Evolutionary conservation across 2,329 filamentous ascomycete species (phyloP).

Genomic region (Trichoderma asperellum): DNA sequence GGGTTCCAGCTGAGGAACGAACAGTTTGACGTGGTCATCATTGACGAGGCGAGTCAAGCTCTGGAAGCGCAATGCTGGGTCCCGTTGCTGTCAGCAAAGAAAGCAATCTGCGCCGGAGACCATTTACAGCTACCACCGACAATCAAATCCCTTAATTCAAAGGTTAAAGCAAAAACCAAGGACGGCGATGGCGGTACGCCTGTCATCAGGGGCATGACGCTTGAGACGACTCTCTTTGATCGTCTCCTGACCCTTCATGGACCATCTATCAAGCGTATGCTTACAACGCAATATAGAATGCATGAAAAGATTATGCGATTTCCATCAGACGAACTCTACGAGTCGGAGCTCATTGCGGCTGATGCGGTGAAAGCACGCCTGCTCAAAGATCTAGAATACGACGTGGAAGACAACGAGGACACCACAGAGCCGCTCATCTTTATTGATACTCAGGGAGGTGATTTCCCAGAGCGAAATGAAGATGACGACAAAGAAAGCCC

Average conservation of each 20-base stretch:
- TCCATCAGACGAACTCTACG: conserved; percentile 87
- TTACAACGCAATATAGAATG: conserved; percentile 98
- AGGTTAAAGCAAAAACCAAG: conserved; percentile 46
- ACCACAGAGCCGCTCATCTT: conserved; percentile 88
- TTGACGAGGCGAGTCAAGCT: conserved; percentile 95
- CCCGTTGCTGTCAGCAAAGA: conserved; percentile 75
- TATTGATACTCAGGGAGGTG: conserved; percentile 93
- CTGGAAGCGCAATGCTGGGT: conserved; percentile 98
- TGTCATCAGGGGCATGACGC: conserved; percentile 58
- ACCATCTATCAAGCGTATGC: conserved; percentile 83
- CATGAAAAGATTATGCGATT: conserved; percentile 95
- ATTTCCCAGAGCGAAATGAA: conserved; percentile 82
- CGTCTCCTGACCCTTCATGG: conserved; percentile 83
- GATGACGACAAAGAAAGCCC: conserved; percentile 62
- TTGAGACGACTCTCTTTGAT: conserved; percentile 94
- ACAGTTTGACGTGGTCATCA: conserved; percentile 88
- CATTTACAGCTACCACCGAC: conserved; percentile 94
- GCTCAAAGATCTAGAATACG: conserved; percentile 77
- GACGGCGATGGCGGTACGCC: conserved; percentile 43
- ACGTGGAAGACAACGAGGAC: conserved; percentile 79
- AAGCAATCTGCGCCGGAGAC: conserved; percentile 90
- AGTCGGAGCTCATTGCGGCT: conserved; percentile 77
- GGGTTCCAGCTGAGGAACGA: conserved; percentile 79
- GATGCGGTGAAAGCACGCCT: conserved; percentile 76
- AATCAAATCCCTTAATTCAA: conserved; percentile 76